Evolutionary conservation across 495 filamentous ascomycete genomes (phyloP), one percentile per base, ranked within the genome.

Genomic region (Trichoderma asperelloides): DNA sequence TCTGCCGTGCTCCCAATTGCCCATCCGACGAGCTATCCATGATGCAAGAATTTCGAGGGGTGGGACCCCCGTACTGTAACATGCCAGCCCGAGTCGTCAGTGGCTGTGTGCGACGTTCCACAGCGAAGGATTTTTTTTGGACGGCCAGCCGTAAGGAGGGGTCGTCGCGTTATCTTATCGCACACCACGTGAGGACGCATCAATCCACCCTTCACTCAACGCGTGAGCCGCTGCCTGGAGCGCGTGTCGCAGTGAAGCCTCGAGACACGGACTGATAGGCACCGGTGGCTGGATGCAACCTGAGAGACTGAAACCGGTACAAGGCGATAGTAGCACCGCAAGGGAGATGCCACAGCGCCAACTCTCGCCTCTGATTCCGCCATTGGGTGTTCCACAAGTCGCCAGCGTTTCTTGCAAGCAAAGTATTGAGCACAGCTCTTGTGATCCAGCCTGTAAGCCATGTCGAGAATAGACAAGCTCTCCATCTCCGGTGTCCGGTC

Each of bases 401-500:
- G 47, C 47, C 47, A 21, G 7, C 47, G 7, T n/a, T 45, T 18
- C 2, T 18, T 45, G 18, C 41, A 45, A 45, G 13, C 18, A 18
- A 45, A 18, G 41, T 18, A 45, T 16, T 37, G 33, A 37, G 12
- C 41, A 18, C 41, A 45, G 41, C 16, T 45, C 41, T 12, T 18
- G 33, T 37, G 33, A 37, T 37, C 33, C 33, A 37, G 33, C 33
- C 33, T 37, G 33, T 37, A 7, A 37, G 73, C 72, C 75, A 80
- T 82, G 80, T 82, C 93, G 69, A 91, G 86, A 74, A 92, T 98
- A 67, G 92, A 98, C 75, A 95, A 91, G 73, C 84, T 98, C 68
- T 89, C 88, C 60, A 96, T 97, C 67, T 73, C 86, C 71, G 93
- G 95, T 73, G 84, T 98, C 71, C 92, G 95, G 68, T 97, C 94